phyloP scores from a whole-genome alignment of 140 eudicot genomes.

The Senecio squalidus region DNA sequence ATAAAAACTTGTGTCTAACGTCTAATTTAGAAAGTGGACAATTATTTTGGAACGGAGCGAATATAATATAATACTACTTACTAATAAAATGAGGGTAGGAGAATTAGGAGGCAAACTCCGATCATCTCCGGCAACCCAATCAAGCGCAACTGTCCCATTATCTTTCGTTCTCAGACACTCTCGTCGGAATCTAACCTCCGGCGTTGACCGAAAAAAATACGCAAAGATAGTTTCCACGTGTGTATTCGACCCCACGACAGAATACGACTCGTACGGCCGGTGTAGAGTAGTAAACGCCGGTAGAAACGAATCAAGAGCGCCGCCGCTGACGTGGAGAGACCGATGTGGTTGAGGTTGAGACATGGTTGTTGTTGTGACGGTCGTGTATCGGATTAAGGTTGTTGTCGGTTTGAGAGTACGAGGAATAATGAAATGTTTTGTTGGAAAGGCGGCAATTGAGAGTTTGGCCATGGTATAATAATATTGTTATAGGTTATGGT shows the following conservation, averaged over 20 bases:
- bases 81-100: conserved; percentile 68
- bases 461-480: conserved; percentile 7
- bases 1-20: too few species aligned
- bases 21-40: too few species aligned
- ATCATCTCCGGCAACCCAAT: conserved; percentile 81
- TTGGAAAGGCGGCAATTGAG: neutral
- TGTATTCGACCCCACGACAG: conserved; percentile 47
- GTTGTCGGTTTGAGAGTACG: neutral
- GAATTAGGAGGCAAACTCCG: conserved; percentile 41
- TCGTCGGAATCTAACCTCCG: conserved; percentile 61
- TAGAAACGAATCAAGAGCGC: conserved; percentile 41
- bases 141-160: conserved; percentile 69
- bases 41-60: too few species aligned
- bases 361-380: neutral
- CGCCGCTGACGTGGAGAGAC: conserved; percentile 67
- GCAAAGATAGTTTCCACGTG: conserved; percentile 94
- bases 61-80: too few species aligned
- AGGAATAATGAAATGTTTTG: neutral
- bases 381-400: neutral
- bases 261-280: conserved; percentile 63
- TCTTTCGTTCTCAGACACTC: conserved; percentile 71
- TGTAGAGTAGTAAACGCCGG: conserved; percentile 48
- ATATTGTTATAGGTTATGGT: neutral
- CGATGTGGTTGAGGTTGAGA: conserved; percentile 45
- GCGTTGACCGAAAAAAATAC: conserved; percentile 55